Base-by-base conservation (phyloP, 2,329 filamentous ascomycete species). In the Ilyonectria destructans region DNA sequence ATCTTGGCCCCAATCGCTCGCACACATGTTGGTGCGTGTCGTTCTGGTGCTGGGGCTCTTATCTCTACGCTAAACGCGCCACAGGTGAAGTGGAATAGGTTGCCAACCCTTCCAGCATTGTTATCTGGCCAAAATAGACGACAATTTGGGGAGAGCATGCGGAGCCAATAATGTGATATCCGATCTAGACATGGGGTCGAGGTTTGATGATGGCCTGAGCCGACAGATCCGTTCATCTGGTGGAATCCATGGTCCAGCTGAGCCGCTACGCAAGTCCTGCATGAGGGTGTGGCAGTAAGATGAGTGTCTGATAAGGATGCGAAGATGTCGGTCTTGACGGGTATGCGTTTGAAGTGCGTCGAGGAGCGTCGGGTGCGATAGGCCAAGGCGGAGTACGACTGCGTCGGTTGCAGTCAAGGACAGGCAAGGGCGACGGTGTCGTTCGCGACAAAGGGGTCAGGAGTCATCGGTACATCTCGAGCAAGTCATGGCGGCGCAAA, bases 51-150 rank as follows among this genome's bases (percentile, higher is more conserved):
- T 13, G 21, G 12, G 8, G 31, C 40, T 46, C 73, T 75, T 75
- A 75, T 75, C 73, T 72, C 23, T 65, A 45, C 69, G 62, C 71
- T 71, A 74, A 70, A 43, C 46, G 63, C 59, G 66, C 69, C 68
- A 72, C 70, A 67, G 56, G 52, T 60, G 43, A 67, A 45, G 46
- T 48, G 56, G 58, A 48, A 61, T 48, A 17, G 49, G 65, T 63
- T 48, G 13, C 23, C 26, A 19, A 33, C 55, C 58, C 45, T 56
- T 63, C 15, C 21, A 12, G 48, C 31, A 49, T 55, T 58, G 57
- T 68, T 72, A 69, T 72, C 68, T 70, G 37, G 57, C 52, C 59
- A 74, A 67, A 58, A 62, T 49, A 26, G 19, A 29, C 43, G 12
- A 15, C 26, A 37, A 26, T 56, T 51, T 58, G 57, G 55, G 52